Evolutionary conservation across 148 eudicot species (phyloP).

Genomic region (Cornus florida): DNA sequence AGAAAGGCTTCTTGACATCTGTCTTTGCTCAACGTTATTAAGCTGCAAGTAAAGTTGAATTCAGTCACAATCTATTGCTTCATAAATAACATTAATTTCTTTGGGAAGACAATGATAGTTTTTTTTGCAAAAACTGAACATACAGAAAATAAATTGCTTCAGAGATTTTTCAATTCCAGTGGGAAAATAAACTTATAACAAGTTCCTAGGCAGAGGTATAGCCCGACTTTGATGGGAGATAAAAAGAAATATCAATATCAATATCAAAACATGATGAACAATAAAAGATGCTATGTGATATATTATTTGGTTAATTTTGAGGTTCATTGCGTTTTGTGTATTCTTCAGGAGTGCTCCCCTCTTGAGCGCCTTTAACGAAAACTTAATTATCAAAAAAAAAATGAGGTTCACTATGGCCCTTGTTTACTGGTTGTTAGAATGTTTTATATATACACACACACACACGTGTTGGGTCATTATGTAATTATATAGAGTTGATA

Average conservation of each 20-base stretch:
- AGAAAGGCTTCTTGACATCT: conserved; percentile 53
- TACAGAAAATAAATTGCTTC: not conserved
- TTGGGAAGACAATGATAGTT: not conserved
- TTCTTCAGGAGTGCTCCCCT: no score
- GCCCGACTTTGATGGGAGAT: not conserved
- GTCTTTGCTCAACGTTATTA: conserved; percentile 49
- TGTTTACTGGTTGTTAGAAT: no score
- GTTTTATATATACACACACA: no score
- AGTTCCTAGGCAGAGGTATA: not conserved
- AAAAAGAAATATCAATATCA: not conserved
- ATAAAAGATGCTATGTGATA: not conserved
- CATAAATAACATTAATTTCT: not conserved
- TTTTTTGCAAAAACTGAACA: not conserved
- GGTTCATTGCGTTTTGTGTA: not conserved
- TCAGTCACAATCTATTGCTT: conserved; percentile 1
- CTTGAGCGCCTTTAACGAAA: no score
- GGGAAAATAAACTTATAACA: not conserved
- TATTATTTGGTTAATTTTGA: not conserved
- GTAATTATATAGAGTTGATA: no score
- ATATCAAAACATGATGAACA: not conserved
- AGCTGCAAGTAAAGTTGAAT: conserved; percentile 43
- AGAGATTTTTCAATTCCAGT: not conserved
- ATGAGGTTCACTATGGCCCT: no score
- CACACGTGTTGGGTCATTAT: no score
- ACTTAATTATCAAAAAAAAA: no score